A percentile compares a stretch with the other conserved stretches of the same genome.
Evolutionary conservation across 306 rosid species (phyloP).

Genomic region (Cucurbita maxima): DNA sequence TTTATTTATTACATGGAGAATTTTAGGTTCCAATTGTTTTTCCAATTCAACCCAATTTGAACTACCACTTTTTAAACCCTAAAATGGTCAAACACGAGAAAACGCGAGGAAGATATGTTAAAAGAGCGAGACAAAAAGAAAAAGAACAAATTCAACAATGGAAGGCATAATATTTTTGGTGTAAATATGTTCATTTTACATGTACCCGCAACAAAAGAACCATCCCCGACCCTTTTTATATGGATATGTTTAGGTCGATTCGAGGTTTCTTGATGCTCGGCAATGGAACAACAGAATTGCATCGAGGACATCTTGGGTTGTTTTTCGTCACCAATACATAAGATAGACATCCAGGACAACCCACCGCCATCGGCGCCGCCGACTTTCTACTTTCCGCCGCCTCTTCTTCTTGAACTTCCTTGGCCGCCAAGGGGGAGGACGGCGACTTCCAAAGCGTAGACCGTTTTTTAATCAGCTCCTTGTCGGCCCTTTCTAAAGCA

Average conservation of each 20-base stretch:
- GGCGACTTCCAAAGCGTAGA: constrained; percentile 42
- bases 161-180: not conserved
- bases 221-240: not conserved
- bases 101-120: not conserved
- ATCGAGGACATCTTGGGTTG: constrained; percentile 84
- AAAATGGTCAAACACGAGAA: not conserved
- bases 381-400: constrained; percentile 20
- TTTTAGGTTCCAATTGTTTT: too few species aligned
- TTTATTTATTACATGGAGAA: too few species aligned
- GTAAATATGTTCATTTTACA: not conserved
- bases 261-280: constrained; percentile 64
- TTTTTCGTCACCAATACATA: constrained; percentile 77
- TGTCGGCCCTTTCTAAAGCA: constrained; percentile 90
- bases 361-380: constrained; percentile 74
- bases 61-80: not conserved
- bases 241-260: constrained; percentile 75
- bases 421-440: constrained; percentile 38
- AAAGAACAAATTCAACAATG: not conserved
- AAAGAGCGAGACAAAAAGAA: not conserved
- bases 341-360: constrained; percentile 85
- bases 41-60: not conserved
- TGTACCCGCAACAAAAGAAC: not conserved
- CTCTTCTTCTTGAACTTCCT: constrained; percentile 55
- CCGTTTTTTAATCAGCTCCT: constrained; percentile 51
- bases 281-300: constrained; percentile 55